Evolutionary conservation across 768 basidiomycete species (phyloP).

Genomic region (Clavaria fumosa): DNA sequence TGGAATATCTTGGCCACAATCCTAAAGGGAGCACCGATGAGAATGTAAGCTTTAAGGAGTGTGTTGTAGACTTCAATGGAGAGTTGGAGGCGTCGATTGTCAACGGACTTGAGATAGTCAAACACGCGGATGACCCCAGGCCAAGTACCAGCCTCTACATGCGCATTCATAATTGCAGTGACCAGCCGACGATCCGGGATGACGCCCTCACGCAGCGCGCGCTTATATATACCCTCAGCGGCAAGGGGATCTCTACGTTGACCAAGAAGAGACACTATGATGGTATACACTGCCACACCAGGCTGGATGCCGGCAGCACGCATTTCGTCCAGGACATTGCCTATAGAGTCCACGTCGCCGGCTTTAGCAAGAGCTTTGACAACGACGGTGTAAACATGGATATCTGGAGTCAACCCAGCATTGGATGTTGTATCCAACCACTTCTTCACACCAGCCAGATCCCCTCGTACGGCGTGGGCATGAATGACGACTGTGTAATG

Average conservation of each 20-base stretch:
- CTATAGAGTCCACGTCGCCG: conserved; percentile 39
- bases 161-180: conserved; percentile 63
- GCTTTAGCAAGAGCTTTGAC: conserved; percentile 38
- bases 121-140: conserved; percentile 55
- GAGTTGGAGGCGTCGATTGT: conserved; percentile 23
- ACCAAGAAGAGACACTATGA: conserved; percentile 51
- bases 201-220: conserved; percentile 45
- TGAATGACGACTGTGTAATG: conserved; percentile 45
- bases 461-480: conserved; percentile 32
- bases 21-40: conserved; percentile 62
- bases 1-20: conserved; percentile 48
- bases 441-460: conserved; percentile 31
- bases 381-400: conserved; percentile 42
- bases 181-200: conserved; percentile 50
- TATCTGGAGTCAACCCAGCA: conserved; percentile 36
- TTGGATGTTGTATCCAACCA: conserved; percentile 41
- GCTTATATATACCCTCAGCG: conserved; percentile 52
- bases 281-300: conserved; percentile 42
- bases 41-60: conserved; percentile 70
- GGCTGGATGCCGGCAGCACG: conserved; percentile 30
- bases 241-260: conserved; percentile 42
- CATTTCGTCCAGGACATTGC: conserved; percentile 46
- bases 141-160: conserved; percentile 75
- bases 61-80: conserved; percentile 58
- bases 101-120: conserved; percentile 34